A percentile compares a stretch with the other conserved stretches of the same genome.
phyloP scores from a whole-genome alignment of 768 basidiomycete genomes.

The Thelephora ganbajun region DNA sequence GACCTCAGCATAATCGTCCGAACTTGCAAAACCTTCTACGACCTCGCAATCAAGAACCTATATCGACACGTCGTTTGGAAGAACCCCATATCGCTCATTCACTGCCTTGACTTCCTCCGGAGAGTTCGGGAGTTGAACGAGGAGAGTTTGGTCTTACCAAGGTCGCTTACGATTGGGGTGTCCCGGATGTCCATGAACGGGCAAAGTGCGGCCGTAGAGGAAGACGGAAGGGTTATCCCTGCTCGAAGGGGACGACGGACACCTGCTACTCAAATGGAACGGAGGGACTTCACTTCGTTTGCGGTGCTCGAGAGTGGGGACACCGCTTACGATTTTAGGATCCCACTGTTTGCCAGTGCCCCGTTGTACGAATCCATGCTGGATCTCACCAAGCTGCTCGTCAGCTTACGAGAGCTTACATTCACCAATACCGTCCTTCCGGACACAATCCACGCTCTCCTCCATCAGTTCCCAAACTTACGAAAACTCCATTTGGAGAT shows the following conservation, averaged over 20 bases:
- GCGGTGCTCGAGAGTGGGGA: conserved; percentile 6
- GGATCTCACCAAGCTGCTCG: conserved; percentile 17
- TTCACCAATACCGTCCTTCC: conserved; percentile 25
- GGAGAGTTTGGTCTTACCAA: conserved; percentile 7
- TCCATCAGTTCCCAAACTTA: conserved; percentile 24
- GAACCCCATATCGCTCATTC: conserved; percentile 15
- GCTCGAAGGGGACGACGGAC: background rate
- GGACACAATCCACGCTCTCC: conserved; percentile 18
- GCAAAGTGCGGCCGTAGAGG: conserved; percentile 5
- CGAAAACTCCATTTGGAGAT: conserved; percentile 26
- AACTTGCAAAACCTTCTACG: conserved; percentile 18
- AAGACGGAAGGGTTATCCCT: conserved; percentile 1
- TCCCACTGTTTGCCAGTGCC: conserved; percentile 4
- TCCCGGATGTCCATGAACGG: conserved; percentile 5
- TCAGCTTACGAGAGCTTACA: conserved; percentile 22
- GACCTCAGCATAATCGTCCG: conserved; percentile 20
- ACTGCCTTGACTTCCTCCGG: conserved; percentile 7
- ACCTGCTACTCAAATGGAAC: background rate
- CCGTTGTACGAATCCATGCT: conserved; percentile 10
- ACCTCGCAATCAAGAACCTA: conserved; percentile 16
- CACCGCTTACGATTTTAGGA: conserved; percentile 1
- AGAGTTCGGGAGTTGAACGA: conserved; percentile 9
- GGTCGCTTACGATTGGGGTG: conserved; percentile 11
- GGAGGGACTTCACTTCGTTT: background rate
- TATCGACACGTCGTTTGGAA: conserved; percentile 23